Conservation (phyloP, 2,329 filamentous ascomycete genomes). For the Monosporascus sp. region DNA sequence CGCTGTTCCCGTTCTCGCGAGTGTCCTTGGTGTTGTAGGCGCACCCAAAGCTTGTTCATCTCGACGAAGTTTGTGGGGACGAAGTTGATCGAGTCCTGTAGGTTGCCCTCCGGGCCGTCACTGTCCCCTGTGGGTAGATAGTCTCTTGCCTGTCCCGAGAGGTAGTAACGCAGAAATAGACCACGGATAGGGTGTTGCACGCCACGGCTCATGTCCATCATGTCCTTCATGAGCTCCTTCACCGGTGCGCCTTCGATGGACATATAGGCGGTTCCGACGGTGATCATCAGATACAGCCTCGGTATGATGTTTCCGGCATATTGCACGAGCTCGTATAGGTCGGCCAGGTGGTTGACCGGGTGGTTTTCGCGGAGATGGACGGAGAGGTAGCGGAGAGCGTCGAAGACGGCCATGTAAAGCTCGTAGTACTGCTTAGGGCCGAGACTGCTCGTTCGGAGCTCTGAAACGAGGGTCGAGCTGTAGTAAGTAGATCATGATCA, state of each 20-base stretch:
- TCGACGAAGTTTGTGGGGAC: constrained; percentile 98
- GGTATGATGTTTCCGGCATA: constrained; percentile 98
- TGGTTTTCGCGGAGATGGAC: constrained; percentile 96
- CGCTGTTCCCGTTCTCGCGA: constrained; percentile 90
- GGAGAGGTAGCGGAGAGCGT: constrained; percentile 91
- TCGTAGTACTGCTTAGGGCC: constrained; percentile 99
- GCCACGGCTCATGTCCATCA: constrained; percentile 99
- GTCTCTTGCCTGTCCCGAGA: constrained; percentile 91
- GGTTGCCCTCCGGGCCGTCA: constrained; percentile 89
- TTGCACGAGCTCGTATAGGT: constrained; percentile 95
- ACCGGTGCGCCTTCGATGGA: constrained; percentile 95
- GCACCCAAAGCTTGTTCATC: constrained; percentile 99
- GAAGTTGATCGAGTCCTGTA: constrained; percentile 97
- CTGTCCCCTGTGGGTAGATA: constrained; percentile 74
- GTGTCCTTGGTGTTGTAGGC: constrained; percentile 93
- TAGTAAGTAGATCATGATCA: constrained; percentile 24
- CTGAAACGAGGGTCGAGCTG: constrained; percentile 95
- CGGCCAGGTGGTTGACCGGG: constrained; percentile 94
- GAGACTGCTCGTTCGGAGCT: constrained; percentile 91
- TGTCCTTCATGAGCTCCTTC: constrained; percentile 99
- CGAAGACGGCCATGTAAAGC: constrained; percentile 98
- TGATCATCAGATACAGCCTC: constrained; percentile 96
- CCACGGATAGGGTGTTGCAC: constrained; percentile 96
- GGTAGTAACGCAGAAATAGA: constrained; percentile 91
- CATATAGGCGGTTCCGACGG: constrained; percentile 98